Conservation (phyloP, 805 yeast species). For the Zygoascus tannicola region DNA sequence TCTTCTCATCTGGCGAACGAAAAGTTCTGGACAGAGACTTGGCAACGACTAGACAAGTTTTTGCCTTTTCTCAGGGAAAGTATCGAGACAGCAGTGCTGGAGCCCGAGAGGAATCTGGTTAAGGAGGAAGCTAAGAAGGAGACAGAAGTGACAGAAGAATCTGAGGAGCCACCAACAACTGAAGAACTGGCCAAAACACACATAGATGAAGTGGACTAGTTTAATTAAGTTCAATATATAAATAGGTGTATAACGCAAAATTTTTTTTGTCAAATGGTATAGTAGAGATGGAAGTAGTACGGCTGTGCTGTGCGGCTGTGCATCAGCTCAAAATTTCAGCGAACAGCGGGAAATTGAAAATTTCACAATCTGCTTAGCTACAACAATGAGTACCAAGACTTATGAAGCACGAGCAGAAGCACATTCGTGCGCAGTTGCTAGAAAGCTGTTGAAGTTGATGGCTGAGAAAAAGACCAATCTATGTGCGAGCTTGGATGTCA, state of each 20-base stretch:
- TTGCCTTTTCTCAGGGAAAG: conserved; percentile 28
- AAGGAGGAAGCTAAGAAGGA: background rate
- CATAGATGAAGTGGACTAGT: too few relatives aligned
- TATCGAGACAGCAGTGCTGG: conserved; percentile 3
- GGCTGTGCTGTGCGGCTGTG: too few relatives aligned
- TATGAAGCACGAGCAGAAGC: conserved; percentile 60
- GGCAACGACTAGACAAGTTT: conserved; percentile 29
- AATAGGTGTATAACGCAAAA: too few relatives aligned
- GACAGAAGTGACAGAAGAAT: background rate
- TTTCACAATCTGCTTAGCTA: too few relatives aligned
- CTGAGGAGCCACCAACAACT: background rate
- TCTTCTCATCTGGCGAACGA: conserved; percentile 25
- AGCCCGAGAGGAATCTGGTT: background rate
- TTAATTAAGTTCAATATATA: too few relatives aligned
- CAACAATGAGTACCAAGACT: conserved; percentile 19
- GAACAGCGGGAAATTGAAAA: too few relatives aligned
- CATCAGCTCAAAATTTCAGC: too few relatives aligned
- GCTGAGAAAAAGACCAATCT: conserved; percentile 73
- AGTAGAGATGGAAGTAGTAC: too few relatives aligned
- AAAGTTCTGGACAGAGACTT: conserved; percentile 31
- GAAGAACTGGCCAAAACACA: too few relatives aligned
- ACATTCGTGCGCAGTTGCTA: conserved; percentile 75
- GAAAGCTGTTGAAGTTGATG: conserved; percentile 63
- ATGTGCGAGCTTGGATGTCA: conserved; percentile 91
- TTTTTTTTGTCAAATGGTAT: too few relatives aligned